Conservation (phyloP, 2,329 filamentous ascomycete species). For the Phialemonium atrogriseum region DNA sequence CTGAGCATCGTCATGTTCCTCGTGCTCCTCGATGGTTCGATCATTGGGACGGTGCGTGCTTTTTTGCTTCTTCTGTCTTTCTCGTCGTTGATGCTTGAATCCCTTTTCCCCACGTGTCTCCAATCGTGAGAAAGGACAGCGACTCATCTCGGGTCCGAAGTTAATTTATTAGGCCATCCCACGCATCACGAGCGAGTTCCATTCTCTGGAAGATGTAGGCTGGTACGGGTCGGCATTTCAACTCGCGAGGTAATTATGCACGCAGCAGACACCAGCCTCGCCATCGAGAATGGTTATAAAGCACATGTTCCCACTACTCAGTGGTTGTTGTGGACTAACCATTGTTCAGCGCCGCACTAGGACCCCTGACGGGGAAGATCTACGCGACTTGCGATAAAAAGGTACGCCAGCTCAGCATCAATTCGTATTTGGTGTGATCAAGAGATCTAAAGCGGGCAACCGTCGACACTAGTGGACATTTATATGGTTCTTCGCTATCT, state of each 20-base stretch:
- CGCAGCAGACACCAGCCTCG: no score
- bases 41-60: constrained; percentile 38
- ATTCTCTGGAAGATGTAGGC: constrained; percentile 11
- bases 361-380: constrained; percentile 43
- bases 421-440: neutral
- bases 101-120: neutral
- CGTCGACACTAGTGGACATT: constrained; percentile 24
- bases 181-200: constrained; percentile 19
- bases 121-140: constrained; percentile 10
- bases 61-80: constrained; percentile 7
- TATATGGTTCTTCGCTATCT: constrained; percentile 35
- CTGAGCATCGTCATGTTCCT: constrained; percentile 36
- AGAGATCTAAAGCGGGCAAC: no score
- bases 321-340: no score
- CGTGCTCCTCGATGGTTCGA: constrained; percentile 42
- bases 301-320: constrained; percentile 7
- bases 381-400: constrained; percentile 31
- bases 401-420: constrained; percentile 21
- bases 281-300: no score
- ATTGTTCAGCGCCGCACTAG: constrained; percentile 39
- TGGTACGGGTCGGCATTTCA: constrained; percentile 18
- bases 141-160: neutral
- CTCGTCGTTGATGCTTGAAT: no score
- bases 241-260: constrained; percentile 6
- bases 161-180: constrained; percentile 13